Evolutionary conservation across 1,284 basidiomycete genomes (phyloP).

Genomic region (Xerocomus amazonicus): DNA sequence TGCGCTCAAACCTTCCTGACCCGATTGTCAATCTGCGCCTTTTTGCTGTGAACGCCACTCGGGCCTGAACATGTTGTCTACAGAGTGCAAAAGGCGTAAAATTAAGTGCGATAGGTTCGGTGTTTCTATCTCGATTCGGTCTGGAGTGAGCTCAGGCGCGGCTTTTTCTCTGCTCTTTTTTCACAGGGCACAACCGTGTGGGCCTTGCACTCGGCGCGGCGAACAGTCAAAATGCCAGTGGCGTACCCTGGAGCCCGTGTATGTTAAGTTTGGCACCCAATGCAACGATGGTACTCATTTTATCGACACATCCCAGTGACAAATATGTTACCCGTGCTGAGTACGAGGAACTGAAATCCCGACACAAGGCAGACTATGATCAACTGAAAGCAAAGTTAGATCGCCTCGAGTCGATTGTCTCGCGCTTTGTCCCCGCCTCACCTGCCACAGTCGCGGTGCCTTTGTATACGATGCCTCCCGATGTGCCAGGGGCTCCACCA

Average conservation of each 20-base stretch:
- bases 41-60: not conserved
- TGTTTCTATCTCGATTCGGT: conserved; percentile 16
- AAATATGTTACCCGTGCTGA: conserved; percentile 54
- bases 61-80: conserved; percentile 10
- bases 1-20: conserved; percentile 11
- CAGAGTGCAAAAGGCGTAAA: conserved; percentile 59
- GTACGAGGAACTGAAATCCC: conserved; percentile 47
- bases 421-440: conserved; percentile 29
- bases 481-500: conserved; percentile 28
- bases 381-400: conserved; percentile 43
- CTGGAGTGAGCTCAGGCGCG: conserved; percentile 15
- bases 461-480: conserved; percentile 32
- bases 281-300: conserved; percentile 9
- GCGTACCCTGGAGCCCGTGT: conserved; percentile 57
- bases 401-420: conserved; percentile 36
- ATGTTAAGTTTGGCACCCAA: conserved; percentile 23
- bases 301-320: conserved; percentile 38
- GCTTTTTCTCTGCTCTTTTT: conserved; percentile 6
- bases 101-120: conserved; percentile 59
- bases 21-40: conserved; percentile 1
- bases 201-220: conserved; percentile 50
- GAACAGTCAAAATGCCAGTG: conserved; percentile 56
- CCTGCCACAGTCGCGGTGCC: conserved; percentile 28
- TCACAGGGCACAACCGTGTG: conserved; percentile 51
- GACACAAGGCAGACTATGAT: conserved; percentile 44